Evolutionary conservation across 192 early-diverging fungal genomes (phyloP).

Genomic region (Linnemannia zychae): DNA sequence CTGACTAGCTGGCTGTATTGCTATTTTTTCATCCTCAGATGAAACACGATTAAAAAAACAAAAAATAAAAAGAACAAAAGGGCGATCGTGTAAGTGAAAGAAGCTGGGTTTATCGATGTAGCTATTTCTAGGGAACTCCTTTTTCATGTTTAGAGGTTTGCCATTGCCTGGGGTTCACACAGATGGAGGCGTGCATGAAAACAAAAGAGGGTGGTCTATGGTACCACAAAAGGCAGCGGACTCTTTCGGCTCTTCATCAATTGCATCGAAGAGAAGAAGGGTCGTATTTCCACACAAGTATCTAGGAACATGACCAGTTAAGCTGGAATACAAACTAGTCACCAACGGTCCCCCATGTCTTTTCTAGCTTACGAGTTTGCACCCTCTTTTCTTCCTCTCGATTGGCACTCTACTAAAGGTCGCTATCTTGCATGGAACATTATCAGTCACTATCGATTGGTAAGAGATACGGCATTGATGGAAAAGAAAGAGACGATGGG

Average conservation of each 20-base stretch:
- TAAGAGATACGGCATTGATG: neutral
- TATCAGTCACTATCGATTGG: neutral
- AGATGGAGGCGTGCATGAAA: neutral
- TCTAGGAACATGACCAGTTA: neutral
- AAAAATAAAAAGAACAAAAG: neutral
- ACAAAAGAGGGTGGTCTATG: neutral
- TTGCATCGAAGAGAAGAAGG: neutral
- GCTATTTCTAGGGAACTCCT: neutral
- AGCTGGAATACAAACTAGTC: neutral
- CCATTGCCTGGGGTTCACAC: neutral
- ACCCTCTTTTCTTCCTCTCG: neutral
- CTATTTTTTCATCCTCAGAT: neutral
- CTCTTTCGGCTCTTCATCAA: neutral
- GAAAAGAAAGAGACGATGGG: neutral
- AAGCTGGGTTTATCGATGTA: neutral
- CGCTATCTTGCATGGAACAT: neutral
- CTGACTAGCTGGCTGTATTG: neutral
- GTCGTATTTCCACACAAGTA: neutral
- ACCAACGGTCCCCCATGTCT: neutral
- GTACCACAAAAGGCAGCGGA: neutral
- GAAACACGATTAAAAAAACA: neutral
- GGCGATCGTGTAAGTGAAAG: neutral
- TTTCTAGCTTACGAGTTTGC: neutral
- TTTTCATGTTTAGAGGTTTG: neutral
- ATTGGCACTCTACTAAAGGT: neutral